Evolutionary conservation across 306 rosid species (phyloP), one percentile per base, ranked within the genome.

Genomic region (Rosa lucieae): DNA sequence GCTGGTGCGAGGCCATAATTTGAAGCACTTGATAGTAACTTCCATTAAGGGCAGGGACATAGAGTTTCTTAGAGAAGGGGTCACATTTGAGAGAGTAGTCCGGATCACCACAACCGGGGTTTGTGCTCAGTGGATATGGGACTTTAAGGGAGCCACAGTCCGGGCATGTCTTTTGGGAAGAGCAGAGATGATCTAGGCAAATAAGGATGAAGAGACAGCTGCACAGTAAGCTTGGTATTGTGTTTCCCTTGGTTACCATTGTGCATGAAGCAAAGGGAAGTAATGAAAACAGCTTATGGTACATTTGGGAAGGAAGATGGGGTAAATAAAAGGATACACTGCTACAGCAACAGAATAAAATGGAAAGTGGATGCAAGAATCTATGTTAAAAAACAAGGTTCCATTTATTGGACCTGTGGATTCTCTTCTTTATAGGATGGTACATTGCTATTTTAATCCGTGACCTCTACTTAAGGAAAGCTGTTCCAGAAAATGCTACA

Each of bases 101-200:
- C 2, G 84, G 84, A 82, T 91, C 93, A 49, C 98, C 99, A 32
- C 99, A 95, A 75, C 71, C 78, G 26, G 85, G 85, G 71, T 79
- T 75, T 65, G 96, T 90, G 89, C 98, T 92, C 74, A 95, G 78
- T 67, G 99, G 99, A n/a, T 91, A 95, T 8, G 98, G 94, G 52
- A 95, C 85, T 79, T 89, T 79, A 29, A 84, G 70, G 76, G 85
- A 37, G 72, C 99, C 98, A 84, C 99, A 95, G 70, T 83, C 88
- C 18, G 96, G 89, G 59, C 99, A 93, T n/a, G 88, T 84, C 77
- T 87, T 89, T 47, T 88, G 96, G 42, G 96, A 89, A 83, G 37
- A 78, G 77, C 87, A 69, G 52, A 42, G 65, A 20, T 26, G 85
- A 81, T 65, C 53, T 13, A 87, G 71, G 63, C 73, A 76, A 83